Conservation (phyloP, 2,329 filamentous ascomycete species). For the Phaeosphaeria sp. region DNA sequence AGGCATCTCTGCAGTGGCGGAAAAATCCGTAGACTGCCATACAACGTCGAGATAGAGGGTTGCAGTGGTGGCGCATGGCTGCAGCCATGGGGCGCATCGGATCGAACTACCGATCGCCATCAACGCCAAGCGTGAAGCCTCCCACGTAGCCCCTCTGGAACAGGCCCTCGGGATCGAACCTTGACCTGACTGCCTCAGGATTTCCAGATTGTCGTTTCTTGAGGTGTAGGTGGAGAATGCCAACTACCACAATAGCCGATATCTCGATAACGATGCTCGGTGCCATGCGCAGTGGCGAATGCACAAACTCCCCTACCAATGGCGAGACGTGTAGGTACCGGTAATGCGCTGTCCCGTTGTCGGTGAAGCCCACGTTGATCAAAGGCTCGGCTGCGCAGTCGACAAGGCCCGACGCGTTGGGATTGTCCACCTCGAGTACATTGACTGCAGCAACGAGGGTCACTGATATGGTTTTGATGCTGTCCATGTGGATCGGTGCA, state of each 20-base stretch:
- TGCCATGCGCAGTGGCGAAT: constrained; percentile 26
- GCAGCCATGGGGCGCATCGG: constrained; percentile 7
- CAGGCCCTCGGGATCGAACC: constrained; percentile 45
- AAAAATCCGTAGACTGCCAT: background rate
- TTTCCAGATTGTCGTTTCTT: constrained; percentile 38
- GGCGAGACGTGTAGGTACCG: no score
- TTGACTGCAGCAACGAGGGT: constrained; percentile 35
- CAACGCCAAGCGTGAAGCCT: constrained; percentile 42
- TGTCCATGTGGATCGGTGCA: constrained; percentile 22
- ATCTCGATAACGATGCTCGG: constrained; percentile 31
- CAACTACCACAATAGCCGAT: constrained; percentile 47
- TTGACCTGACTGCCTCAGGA: constrained; percentile 36
- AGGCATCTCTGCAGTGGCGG: background rate
- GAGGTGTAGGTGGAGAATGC: constrained; percentile 46
- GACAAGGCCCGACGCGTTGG: constrained; percentile 19
- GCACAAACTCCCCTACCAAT: constrained; percentile 42
- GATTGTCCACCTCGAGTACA: constrained; percentile 21
- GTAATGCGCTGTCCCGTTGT: constrained; percentile 43
- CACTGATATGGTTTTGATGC: constrained; percentile 40
- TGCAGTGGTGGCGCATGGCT: constrained; percentile 8
- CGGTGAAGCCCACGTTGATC: constrained; percentile 43
- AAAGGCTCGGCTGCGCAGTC: constrained; percentile 30
- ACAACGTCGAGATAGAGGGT: constrained; percentile 8
- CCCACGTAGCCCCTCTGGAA: constrained; percentile 46
- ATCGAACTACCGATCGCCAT: constrained; percentile 7